phyloP scores from a whole-genome alignment of 768 basidiomycete species.

The Pleurotus salmoneostramineus region DNA sequence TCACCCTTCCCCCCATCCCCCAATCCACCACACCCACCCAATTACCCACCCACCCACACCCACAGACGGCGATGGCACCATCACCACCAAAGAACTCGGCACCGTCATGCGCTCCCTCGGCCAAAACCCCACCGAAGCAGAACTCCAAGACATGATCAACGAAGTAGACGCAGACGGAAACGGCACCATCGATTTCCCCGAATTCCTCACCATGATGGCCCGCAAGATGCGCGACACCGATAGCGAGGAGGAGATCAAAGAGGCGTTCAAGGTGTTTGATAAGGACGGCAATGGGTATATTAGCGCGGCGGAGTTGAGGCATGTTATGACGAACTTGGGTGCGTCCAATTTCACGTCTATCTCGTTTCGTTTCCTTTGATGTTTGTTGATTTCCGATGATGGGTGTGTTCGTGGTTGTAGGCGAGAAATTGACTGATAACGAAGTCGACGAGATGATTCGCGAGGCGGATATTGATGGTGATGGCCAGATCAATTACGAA shows the following conservation, averaged over 20 bases:
- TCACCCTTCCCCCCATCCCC: no score
- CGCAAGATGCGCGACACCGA: conserved; percentile 91
- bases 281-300: conserved; percentile 18
- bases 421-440: conserved; percentile 26
- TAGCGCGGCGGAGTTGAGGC: conserved; percentile 21
- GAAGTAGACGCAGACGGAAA: conserved; percentile 83
- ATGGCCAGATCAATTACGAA: conserved; percentile 74
- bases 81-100: conserved; percentile 87
- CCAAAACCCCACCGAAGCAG: conserved; percentile 90
- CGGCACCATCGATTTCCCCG: conserved; percentile 81
- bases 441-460: conserved; percentile 31
- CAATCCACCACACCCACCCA: conserved; percentile 56
- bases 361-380: not conserved
- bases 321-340: conserved; percentile 24
- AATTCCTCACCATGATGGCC: conserved; percentile 83
- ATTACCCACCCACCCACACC: conserved; percentile 5
- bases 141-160: conserved; percentile 94
- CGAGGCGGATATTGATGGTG: conserved; percentile 75
- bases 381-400: not conserved
- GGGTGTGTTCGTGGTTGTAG: conserved; percentile 10
- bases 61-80: conserved; percentile 88
- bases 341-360: not conserved
- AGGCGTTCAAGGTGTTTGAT: conserved; percentile 82
- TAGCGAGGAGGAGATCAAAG: conserved; percentile 90
- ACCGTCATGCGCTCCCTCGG: conserved; percentile 93